Evolutionary conservation across 164 flowering plant species (phyloP).

Genomic region (Liquidambar formosana): DNA sequence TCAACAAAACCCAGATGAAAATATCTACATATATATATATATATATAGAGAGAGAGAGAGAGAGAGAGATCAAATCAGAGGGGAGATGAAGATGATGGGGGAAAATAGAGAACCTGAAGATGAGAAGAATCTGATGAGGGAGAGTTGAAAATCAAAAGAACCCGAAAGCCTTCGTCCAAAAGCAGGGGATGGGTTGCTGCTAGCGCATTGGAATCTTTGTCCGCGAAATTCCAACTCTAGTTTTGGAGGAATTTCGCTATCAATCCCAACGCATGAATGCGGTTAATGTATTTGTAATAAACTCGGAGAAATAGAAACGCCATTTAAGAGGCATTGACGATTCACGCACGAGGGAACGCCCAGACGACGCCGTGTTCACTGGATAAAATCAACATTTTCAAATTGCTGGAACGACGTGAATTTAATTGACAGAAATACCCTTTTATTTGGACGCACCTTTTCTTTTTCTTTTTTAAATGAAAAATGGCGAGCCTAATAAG

Average conservation of each 20-base stretch:
- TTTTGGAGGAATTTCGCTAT: neutral
- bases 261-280: no score
- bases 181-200: neutral
- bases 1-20: neutral
- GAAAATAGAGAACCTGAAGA: neutral
- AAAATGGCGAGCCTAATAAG: no score
- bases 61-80: neutral
- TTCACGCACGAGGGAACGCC: no score
- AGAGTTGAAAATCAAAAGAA: neutral
- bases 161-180: neutral
- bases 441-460: no score
- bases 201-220: neutral
- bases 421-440: no score
- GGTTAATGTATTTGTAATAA: no score
- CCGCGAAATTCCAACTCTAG: neutral
- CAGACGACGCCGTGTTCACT: no score
- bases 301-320: no score
- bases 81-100: neutral
- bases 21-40: neutral
- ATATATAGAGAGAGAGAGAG: neutral
- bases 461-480: no score
- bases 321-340: no score
- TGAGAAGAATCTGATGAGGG: neutral
- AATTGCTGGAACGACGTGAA: no score
- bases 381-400: no score